These are phyloP conservation scores for Malassezia equina DNA, from an alignment of 1,284 basidiomycete species.

Conservation along the genomic window DNA sequence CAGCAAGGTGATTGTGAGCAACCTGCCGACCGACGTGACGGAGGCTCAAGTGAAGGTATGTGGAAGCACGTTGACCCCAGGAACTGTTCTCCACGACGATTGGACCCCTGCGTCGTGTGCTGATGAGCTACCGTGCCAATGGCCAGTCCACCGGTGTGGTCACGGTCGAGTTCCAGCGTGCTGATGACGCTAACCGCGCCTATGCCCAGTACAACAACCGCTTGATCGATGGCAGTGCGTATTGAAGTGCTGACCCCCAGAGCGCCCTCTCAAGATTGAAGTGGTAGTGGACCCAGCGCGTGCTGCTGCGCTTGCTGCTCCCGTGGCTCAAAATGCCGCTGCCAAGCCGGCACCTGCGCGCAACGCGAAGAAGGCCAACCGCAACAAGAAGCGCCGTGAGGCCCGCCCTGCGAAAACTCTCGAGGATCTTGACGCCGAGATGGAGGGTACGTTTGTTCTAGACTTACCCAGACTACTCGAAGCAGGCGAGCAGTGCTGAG, in stretches of 20 bases:
- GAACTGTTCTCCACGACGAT: conserved; percentile 87
- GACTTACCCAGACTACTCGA: conserved; percentile 25
- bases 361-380: conserved; percentile 52
- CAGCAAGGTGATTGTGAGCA: conserved; percentile 89
- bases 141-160: conserved; percentile 85
- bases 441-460: conserved; percentile 46
- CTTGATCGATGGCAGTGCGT: conserved; percentile 80
- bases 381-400: conserved; percentile 39
- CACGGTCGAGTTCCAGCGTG: conserved; percentile 72
- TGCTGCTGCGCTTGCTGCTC: conserved; percentile 57
- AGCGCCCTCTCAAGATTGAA: conserved; percentile 96
- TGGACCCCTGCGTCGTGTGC: conserved; percentile 71
- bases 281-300: conserved; percentile 76
- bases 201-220: conserved; percentile 92
- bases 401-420: conserved; percentile 53
- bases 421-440: conserved; percentile 58
- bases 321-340: conserved; percentile 51
- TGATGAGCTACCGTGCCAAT: conserved; percentile 70
- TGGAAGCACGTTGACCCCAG: conserved; percentile 45
- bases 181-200: conserved; percentile 82
- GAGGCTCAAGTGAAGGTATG: conserved; percentile 75
- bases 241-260: not conserved
- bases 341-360: conserved; percentile 54
- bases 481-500: conserved; percentile 21
- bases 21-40: conserved; percentile 86